Evolutionary conservation across 108 stramenopile species (phyloP), one percentile per base, ranked within the genome.

Genomic region (Cylindrotheca closterium): DNA sequence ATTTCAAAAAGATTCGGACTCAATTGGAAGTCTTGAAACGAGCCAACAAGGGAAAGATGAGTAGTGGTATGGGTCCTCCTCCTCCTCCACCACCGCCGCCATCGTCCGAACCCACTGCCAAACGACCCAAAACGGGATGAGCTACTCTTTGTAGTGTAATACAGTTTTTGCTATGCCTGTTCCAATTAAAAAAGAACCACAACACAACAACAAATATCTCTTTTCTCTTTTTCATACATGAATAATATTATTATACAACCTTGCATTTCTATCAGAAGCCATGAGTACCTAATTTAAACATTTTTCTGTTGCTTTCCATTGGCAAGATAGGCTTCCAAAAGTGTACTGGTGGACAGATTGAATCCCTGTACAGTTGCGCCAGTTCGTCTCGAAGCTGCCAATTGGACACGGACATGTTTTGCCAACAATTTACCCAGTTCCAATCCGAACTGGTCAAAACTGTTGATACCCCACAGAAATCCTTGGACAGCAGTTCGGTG

Each of bases 401-500:
- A 60, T 63, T 89, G 89, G 24, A 77, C 73, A 22, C 86, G 82
- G 33, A 92, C 86, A 52, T 88, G 67, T 60, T 80, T 92, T 10
- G 97, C 96, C 63, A 98, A 73, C 23, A 84, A 79, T 74, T 96
- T 94, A 17, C 97, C 97, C 33, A 98, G 84, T 77, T 97, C 90
- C 24, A 70, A 24, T 71, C 89, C 84, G 87, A 92, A 56, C 73
- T 97, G 96, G 76, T 99, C 99, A 74, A 98, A 99, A 22, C 89
- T 91, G 65, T 98, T 97, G 56, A 99, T 79, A 30, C 96, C 96
- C 99, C 99, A 99, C 28, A 99, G 67, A 67, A 96, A 98, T 22
- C 99, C 99, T 75, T 98, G 96, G 18, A 97, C 97, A 10, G 90
- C 97, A 15, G 96, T 96, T 48, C 97, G 85, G 74, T 99, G 97